Conservation (phyloP, 2,329 filamentous ascomycete species). For the Chaetomium olivaceum region DNA sequence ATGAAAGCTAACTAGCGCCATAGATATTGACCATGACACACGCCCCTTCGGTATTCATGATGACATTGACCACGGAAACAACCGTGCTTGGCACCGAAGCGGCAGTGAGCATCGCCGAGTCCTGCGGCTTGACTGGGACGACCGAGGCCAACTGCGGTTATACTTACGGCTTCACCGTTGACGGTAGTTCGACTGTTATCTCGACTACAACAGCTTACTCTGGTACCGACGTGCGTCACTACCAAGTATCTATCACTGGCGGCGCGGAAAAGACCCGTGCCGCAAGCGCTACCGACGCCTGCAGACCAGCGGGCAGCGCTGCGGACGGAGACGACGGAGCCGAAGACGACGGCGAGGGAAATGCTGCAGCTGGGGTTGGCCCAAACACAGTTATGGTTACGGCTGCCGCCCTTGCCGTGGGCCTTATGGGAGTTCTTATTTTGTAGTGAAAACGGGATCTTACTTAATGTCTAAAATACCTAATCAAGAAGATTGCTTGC, state of each 20-base stretch:
- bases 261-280: neutral
- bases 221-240: constrained; percentile 1
- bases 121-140: neutral
- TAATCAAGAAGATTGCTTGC: no score
- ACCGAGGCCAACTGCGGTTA: neutral
- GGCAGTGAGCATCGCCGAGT: neutral
- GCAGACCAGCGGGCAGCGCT: neutral
- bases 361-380: neutral
- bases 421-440: neutral
- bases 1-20: no score
- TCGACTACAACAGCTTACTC: neutral
- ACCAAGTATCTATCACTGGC: constrained; percentile 10
- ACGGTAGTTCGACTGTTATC: neutral
- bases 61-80: neutral
- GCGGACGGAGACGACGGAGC: no score
- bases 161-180: neutral
- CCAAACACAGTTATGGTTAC: neutral
- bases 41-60: neutral
- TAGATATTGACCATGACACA: constrained; percentile 1
- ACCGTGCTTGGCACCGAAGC: neutral
- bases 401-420: neutral
- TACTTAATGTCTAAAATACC: no score
- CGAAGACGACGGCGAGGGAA: neutral
- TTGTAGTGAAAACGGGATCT: neutral
- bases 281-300: neutral